These are phyloP conservation scores for Cicer chorassanicum DNA, from an alignment of 306 rosid genomes.

Conservation along the genomic window DNA sequence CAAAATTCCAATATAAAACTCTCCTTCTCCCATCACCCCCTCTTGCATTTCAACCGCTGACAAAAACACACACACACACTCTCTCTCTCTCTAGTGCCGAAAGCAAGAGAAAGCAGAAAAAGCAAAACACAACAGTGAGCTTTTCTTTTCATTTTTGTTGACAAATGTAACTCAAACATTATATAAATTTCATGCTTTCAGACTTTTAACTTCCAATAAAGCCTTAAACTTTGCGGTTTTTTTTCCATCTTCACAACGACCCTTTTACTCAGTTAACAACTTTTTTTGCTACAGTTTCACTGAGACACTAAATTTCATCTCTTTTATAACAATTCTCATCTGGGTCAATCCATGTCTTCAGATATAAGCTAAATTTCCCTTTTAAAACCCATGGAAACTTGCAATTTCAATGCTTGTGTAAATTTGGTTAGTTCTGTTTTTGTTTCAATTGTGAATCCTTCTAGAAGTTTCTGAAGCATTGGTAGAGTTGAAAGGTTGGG, in stretches of 20 bases:
- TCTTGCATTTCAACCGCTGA: constrained; percentile 36
- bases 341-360: constrained; percentile 75
- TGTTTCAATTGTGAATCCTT: constrained; percentile 20
- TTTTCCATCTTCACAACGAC: neutral
- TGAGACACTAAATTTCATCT: neutral
- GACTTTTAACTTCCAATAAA: constrained; percentile 38
- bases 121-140: constrained; percentile 28
- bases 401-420: constrained; percentile 42
- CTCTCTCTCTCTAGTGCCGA: neutral
- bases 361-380: constrained; percentile 67
- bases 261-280: neutral
- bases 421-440: constrained; percentile 23
- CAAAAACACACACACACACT: constrained; percentile 27
- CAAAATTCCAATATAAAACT: constrained; percentile 22
- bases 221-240: constrained; percentile 48
- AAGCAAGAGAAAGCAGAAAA: constrained; percentile 14
- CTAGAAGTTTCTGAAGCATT: constrained; percentile 39
- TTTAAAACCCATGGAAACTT: constrained; percentile 48
- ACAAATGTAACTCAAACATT: constrained; percentile 48
- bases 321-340: neutral
- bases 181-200: constrained; percentile 41
- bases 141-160: constrained; percentile 42
- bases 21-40: constrained; percentile 1
- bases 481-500: neutral
- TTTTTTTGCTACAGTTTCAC: neutral